Base-by-base conservation (phyloP, 2,329 filamentous ascomycete species). In the Hypoxylon sp. region DNA sequence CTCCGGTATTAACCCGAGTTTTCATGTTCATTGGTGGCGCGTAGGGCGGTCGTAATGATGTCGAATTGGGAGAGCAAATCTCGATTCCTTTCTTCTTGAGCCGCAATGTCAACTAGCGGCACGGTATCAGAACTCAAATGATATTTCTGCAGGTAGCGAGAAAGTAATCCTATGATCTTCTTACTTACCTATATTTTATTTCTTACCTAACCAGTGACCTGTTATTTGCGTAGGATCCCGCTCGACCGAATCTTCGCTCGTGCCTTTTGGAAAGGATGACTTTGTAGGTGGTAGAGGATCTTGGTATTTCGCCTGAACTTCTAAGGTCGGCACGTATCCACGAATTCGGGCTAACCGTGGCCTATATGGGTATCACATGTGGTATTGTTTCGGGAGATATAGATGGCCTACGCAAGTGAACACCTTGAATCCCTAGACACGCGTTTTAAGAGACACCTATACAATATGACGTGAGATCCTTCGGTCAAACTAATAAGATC, bases 381-480 rank as follows among this genome's bases (percentile, higher is more conserved):
- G n/a, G n/a, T n/a, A n/a, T n/a, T n/a, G n/a, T n/a, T n/a, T n/a
- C n/a, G n/a, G n/a, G n/a, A n/a, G n/a, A n/a, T n/a, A n/a, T n/a
- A n/a, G n/a, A n/a, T n/a, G n/a, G n/a, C n/a, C n/a, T n/a, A n/a
- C n/a, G n/a, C n/a, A n/a, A n/a, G n/a, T n/a, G n/a, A n/a, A n/a
- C n/a, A n/a, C n/a, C n/a, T n/a, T n/a, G n/a, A n/a, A n/a, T n/a
- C n/a, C n/a, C n/a, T n/a, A n/a, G n/a, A n/a, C n/a, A n/a, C n/a
- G n/a, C n/a, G n/a, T n/a, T n/a, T n/a, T n/a, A n/a, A 42, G 38
- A 43, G 47, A 56, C 31, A 40, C 35, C 48, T 49, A 49, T 51
- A 38, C 49, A 48, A 47, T 51, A 57, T 60, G 55, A 62, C 55
- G 59, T 61, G 57, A 58, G 59, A 61, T 57, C 41, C 16, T 43